These are phyloP conservation scores for Talaromyces sp. DNA, from an alignment of 2,329 filamentous ascomycete genomes.

Conservation along the genomic window DNA sequence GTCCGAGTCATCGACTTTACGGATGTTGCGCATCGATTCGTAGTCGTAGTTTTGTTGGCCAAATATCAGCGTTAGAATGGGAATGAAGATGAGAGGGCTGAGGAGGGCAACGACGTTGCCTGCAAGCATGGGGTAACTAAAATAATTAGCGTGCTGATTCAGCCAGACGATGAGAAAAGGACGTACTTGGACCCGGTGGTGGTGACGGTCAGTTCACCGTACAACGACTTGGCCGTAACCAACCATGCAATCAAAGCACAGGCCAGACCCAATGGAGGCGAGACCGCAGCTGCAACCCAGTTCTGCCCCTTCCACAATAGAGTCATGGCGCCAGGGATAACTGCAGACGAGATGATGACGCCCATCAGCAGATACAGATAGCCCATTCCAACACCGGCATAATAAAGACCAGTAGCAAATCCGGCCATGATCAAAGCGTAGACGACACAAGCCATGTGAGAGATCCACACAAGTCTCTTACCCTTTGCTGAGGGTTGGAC, in stretches of 20 bases:
- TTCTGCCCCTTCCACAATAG: constrained; percentile 80
- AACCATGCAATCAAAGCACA: constrained; percentile 73
- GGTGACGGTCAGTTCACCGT: constrained; percentile 64
- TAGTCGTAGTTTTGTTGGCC: constrained; percentile 80
- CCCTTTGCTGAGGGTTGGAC: constrained; percentile 75
- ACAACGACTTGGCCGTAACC: constrained; percentile 68
- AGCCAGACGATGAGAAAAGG: not conserved
- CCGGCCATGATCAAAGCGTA: constrained; percentile 75
- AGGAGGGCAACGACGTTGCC: constrained; percentile 82
- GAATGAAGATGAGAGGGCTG: constrained; percentile 70
- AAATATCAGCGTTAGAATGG: constrained; percentile 68
- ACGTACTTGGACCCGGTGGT: constrained; percentile 72
- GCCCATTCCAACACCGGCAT: constrained; percentile 78
- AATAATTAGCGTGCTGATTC: not conserved
- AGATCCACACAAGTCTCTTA: constrained; percentile 74
- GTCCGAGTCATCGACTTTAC: constrained; percentile 73
- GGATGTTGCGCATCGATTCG: constrained; percentile 75
- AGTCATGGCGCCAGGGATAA: constrained; percentile 76
- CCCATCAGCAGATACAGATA: constrained; percentile 90
- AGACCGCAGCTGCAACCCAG: constrained; percentile 67
- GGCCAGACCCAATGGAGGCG: constrained; percentile 65
- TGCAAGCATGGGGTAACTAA: constrained; percentile 72
- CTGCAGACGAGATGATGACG: constrained; percentile 80
- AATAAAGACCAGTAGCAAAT: constrained; percentile 72
- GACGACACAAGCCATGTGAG: constrained; percentile 67